Evolutionary conservation across 805 yeast genomes (phyloP), one percentile per base, ranked within the genome.

Genomic region (Kurtzmaniella cleridarum): DNA sequence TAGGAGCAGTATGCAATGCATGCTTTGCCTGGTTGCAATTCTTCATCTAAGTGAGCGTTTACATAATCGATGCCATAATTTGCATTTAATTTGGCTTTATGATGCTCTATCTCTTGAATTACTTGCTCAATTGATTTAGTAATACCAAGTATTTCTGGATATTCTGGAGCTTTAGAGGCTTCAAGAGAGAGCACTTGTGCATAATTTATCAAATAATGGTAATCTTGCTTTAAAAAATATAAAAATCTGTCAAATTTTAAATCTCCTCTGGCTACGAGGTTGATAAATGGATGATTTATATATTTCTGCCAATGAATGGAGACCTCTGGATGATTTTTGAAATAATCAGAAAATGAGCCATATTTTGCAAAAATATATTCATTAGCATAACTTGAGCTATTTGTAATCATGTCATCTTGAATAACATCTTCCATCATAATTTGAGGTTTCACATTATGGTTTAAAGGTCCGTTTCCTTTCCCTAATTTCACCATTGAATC

Each of bases 381-480:
- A n/a, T 15, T 17, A n/a, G 15, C 36, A 6, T 28, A 10, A 14
- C 20, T 20, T 8, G 24, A 24, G 12, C n/a, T n/a, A n/a, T n/a
- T n/a, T n/a, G 8, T 9, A 10, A 6, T 17, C 30, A 31, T 32
- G 34, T 9, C 31, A 13, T 5, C n/a, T n/a, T n/a, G n/a, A 26
- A 16, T 32, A 11, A 10, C 18, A 12, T 30, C 29, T 6, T 30
- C 4, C 31, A 13, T 37, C 41, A 5, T 46, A n/a, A 1, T 48
- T 5, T 45, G 51, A 2, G 65, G 64, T 3, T 60, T 59, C 39
- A 64, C 72, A 13, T 68, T 64, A 56, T 88, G 96, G 56, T 87
- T 84, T 39, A 88, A 62, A 1, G 95, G 95, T 0, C 95, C 95
- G 51, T 78, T 70, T 2, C 83, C 81, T 35, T 62, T 51, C 0